phyloP scores from a whole-genome alignment of 306 rosid species.

The Inga oerstediana region DNA sequence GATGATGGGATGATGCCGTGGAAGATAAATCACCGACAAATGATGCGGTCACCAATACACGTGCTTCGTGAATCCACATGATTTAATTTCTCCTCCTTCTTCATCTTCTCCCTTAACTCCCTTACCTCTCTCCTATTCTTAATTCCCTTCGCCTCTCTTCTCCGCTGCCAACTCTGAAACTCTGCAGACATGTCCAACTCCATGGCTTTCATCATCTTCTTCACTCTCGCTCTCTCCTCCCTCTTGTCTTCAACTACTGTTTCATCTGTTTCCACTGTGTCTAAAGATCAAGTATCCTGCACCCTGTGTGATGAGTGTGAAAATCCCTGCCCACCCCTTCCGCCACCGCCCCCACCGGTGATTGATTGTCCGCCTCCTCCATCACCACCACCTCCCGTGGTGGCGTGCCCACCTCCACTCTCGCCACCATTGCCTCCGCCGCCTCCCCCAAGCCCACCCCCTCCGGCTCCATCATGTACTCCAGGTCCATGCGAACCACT shows the following conservation, averaged over 20 bases:
- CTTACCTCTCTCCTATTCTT: not conserved
- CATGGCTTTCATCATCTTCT: not conserved
- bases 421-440: constrained; percentile 35
- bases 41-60: constrained; percentile 64
- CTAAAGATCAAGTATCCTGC: constrained; percentile 52
- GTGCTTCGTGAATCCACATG: constrained; percentile 2
- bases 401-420: constrained; percentile 15
- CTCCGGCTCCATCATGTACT: constrained; percentile 31
- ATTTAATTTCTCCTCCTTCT: not conserved
- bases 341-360: constrained; percentile 50
- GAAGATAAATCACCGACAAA: constrained; percentile 76
- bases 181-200: constrained; percentile 16
- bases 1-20: constrained; percentile 38
- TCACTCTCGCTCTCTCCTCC: constrained; percentile 6
- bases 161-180: not conserved
- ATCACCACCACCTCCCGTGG: constrained; percentile 31
- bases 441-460: constrained; percentile 52
- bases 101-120: not conserved
- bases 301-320: constrained; percentile 62
- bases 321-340: constrained; percentile 53
- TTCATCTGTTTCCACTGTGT: constrained; percentile 19
- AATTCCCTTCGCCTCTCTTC: not conserved
- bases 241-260: constrained; percentile 10
- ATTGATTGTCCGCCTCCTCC: not conserved
- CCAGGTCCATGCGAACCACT: constrained; percentile 3